Conservation (phyloP, 257 asterid species). For the Nicotiana attenuata region DNA sequence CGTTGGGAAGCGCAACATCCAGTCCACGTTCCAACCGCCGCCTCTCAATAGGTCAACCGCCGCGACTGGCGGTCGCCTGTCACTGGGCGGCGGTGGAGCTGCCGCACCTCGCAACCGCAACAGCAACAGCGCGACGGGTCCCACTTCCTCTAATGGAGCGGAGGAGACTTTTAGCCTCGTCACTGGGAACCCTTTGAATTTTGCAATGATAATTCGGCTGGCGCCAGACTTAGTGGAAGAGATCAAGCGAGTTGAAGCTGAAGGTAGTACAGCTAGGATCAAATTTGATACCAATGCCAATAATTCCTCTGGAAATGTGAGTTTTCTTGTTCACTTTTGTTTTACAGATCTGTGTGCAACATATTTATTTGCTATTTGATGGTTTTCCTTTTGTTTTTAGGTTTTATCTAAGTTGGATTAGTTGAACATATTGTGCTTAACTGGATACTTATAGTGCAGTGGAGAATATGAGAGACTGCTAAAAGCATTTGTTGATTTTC, state of each 20-base stretch:
- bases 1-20: constrained; percentile 51
- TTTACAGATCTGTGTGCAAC: neutral
- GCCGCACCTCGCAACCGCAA: constrained; percentile 47
- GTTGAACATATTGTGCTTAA: neutral
- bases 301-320: constrained; percentile 71
- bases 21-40: constrained; percentile 47
- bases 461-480: neutral
- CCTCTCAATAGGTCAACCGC: constrained; percentile 50
- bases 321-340: constrained; percentile 22
- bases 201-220: constrained; percentile 82
- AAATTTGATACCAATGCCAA: constrained; percentile 82
- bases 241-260: constrained; percentile 92
- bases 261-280: constrained; percentile 65
- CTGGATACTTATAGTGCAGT: neutral
- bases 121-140: constrained; percentile 21
- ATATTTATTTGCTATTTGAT: neutral
- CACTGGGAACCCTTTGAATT: constrained; percentile 71
- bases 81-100: constrained; percentile 44
- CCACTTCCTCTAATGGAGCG: constrained; percentile 30
- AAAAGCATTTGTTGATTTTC: neutral
- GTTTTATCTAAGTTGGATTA: neutral
- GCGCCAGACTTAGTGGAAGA: constrained; percentile 93
- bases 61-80: constrained; percentile 42
- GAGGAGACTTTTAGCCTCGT: constrained; percentile 80
- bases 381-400: neutral